phyloP scores from a whole-genome alignment of 129 eudicot species.

The Apium graveolens region DNA sequence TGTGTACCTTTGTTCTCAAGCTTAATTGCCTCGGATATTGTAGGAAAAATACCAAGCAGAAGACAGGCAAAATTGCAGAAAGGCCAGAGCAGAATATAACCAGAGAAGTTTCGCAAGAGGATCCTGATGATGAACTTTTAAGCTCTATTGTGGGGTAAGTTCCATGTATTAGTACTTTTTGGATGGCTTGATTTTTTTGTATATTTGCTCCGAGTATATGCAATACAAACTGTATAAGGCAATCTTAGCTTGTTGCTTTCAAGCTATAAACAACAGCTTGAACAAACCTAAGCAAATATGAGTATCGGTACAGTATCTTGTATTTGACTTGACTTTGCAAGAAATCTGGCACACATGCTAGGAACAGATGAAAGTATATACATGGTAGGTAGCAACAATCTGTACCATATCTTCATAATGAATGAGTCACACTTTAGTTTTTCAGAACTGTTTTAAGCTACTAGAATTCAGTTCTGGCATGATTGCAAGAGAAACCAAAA shows the following conservation, averaged over 20 bases:
- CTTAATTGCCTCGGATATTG: neutral
- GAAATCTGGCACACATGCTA: neutral
- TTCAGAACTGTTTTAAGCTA: no score
- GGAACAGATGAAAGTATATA: neutral
- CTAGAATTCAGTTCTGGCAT: neutral
- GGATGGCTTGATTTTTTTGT: conserved; percentile 4
- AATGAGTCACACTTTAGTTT: neutral
- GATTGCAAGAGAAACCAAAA: neutral
- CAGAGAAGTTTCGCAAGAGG: conserved; percentile 24
- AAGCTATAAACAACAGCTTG: neutral
- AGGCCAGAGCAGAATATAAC: conserved; percentile 16
- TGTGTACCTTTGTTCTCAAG: neutral
- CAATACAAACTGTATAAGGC: neutral
- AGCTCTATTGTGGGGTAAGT: conserved; percentile 48
- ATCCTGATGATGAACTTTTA: conserved; percentile 44
- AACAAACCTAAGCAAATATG: neutral
- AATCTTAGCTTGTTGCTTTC: neutral
- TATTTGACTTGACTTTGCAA: neutral
- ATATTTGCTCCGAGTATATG: neutral
- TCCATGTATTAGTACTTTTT: conserved; percentile 10
- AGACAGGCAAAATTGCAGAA: conserved; percentile 16
- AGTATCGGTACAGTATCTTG: neutral
- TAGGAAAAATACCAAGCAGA: conserved; percentile 52
- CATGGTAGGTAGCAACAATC: neutral
- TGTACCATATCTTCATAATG: neutral